phyloP scores from a whole-genome alignment of 2,329 filamentous ascomycete genomes.

The Cladobotryum protrusum region DNA sequence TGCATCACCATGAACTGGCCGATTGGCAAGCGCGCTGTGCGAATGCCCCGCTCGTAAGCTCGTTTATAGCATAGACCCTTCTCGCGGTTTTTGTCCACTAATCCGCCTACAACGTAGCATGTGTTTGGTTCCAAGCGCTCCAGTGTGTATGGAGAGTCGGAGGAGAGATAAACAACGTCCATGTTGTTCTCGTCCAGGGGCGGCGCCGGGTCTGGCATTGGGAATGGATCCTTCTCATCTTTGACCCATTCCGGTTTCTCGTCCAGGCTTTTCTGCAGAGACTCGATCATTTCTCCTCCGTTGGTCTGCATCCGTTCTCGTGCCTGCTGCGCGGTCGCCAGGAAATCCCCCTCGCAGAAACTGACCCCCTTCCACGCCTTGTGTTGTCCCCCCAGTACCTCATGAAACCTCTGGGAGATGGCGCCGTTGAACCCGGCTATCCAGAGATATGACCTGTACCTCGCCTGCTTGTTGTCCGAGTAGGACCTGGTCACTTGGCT shows the following conservation, averaged over 20 bases:
- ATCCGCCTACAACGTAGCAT: slow-evolving; percentile 86
- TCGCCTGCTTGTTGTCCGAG: slow-evolving; percentile 71
- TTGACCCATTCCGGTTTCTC: slow-evolving; percentile 24
- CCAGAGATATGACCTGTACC: slow-evolving; percentile 64
- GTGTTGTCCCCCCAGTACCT: slow-evolving; percentile 63
- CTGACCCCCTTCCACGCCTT: slow-evolving; percentile 71
- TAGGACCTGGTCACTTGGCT: slow-evolving; percentile 84
- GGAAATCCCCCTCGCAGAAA: slow-evolving; percentile 70
- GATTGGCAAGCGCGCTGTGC: slow-evolving; percentile 87
- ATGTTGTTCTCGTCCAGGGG: slow-evolving; percentile 26
- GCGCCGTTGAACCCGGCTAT: slow-evolving; percentile 72
- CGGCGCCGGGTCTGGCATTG: slow-evolving; percentile 28
- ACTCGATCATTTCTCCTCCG: slow-evolving; percentile 55
- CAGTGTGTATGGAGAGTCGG: slow-evolving; percentile 82
- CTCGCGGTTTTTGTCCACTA: slow-evolving; percentile 94
- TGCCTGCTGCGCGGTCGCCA: slow-evolving; percentile 59
- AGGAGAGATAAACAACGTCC: slow-evolving; percentile 77
- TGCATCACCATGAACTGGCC: slow-evolving; percentile 93
- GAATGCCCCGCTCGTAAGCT: slow-evolving; percentile 67
- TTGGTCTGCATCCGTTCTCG: slow-evolving; percentile 55
- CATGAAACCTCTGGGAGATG: slow-evolving; percentile 75
- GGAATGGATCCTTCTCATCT: slow-evolving; percentile 28
- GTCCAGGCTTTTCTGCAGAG: slow-evolving; percentile 40
- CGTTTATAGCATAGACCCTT: slow-evolving; percentile 89
- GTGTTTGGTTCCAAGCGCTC: slow-evolving; percentile 78